These are phyloP conservation scores for Oryza glaberrima DNA, from an alignment of 176 grass and related monocot species.

Conservation along the genomic window DNA sequence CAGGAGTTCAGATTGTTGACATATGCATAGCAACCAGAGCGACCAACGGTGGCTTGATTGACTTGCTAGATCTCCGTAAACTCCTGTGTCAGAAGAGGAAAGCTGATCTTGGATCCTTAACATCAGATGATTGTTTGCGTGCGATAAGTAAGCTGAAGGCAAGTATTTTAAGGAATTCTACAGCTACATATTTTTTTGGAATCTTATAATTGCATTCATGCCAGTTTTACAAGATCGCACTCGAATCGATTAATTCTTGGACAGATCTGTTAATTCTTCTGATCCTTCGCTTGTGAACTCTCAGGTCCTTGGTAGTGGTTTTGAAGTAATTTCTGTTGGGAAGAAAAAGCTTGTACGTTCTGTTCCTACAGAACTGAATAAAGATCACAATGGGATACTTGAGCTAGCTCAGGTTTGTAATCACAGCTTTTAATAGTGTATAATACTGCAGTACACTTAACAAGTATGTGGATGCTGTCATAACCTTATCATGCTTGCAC, in stretches of 20 bases:
- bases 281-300: slow-evolving; percentile 45
- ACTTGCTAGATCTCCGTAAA: slow-evolving; percentile 80
- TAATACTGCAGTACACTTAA: background rate
- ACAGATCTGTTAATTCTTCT: slow-evolving; percentile 1
- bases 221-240: slow-evolving; percentile 6
- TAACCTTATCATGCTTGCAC: background rate
- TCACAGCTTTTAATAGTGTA: background rate
- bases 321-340: slow-evolving; percentile 96
- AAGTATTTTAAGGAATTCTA: slow-evolving; percentile 23
- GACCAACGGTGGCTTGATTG: slow-evolving; percentile 88
- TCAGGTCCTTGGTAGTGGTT: slow-evolving; percentile 89
- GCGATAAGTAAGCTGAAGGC: slow-evolving; percentile 98
- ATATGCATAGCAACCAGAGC: slow-evolving; percentile 93
- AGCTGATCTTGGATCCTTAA: slow-evolving; percentile 66
- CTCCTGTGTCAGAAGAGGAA: slow-evolving; percentile 77
- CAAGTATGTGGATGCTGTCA: background rate
- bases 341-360: slow-evolving; percentile 90
- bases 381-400: slow-evolving; percentile 96
- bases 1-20: slow-evolving; percentile 98
- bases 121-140: slow-evolving; percentile 93
- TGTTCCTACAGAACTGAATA: slow-evolving; percentile 95
- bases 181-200: background rate
- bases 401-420: slow-evolving; percentile 89
- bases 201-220: slow-evolving; percentile 9
- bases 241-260: background rate